Conservation (phyloP, 257 asterid species). For the Nicotiana tomentosiformis region DNA sequence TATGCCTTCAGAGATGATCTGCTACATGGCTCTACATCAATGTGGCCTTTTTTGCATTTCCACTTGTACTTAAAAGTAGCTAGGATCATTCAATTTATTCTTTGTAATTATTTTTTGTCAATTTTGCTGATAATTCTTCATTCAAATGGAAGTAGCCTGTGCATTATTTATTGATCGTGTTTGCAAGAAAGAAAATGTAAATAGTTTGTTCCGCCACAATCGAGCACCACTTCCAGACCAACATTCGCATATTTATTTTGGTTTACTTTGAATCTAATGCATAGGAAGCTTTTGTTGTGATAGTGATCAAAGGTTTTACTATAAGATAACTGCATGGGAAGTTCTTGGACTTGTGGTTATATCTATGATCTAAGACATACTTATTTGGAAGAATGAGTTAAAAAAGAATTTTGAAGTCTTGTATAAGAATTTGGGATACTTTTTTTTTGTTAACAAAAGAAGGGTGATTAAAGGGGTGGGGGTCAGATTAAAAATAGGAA, state of each 20-base stretch:
- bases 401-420: too few relatives aligned
- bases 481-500: too few relatives aligned
- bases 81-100: not conserved
- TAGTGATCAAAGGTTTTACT: not conserved
- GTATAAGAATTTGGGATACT: too few relatives aligned
- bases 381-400: too few relatives aligned
- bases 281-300: not conserved
- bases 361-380: too few relatives aligned
- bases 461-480: too few relatives aligned
- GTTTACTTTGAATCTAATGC: not conserved
- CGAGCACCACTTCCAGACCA: not conserved
- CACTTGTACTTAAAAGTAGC: constrained; percentile 2
- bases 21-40: not conserved
- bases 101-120: not conserved
- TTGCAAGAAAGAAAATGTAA: not conserved
- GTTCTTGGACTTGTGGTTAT: not conserved
- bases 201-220: not conserved
- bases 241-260: too few relatives aligned
- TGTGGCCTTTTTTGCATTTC: constrained; percentile 9
- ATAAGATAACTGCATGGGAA: not conserved
- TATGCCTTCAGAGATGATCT: not conserved
- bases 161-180: not conserved
- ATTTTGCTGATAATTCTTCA: not conserved
- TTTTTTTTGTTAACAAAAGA: too few relatives aligned
- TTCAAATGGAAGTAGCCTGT: not conserved